Evolutionary conservation across 306 rosid genomes (phyloP).

Genomic region (Mimosa pudica): DNA sequence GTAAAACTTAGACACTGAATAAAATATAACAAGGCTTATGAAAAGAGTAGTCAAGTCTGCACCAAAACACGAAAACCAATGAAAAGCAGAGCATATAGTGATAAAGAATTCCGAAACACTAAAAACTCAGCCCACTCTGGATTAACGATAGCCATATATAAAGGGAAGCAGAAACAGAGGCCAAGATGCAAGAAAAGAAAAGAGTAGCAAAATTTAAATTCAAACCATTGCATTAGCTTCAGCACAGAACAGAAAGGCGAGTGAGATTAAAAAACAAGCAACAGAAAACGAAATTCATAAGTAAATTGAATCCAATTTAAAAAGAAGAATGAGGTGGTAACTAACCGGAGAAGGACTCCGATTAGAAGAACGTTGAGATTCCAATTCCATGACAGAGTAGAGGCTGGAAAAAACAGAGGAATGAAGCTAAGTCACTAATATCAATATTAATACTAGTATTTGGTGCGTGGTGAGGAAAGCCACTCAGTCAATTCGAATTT

Average conservation of each 20-base stretch:
- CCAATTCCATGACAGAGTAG: constrained; percentile 18
- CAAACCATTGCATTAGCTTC: constrained; percentile 14
- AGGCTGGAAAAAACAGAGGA: not conserved
- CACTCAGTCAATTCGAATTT: not conserved
- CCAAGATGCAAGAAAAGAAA: not conserved
- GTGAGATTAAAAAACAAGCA: constrained; percentile 6
- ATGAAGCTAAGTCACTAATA: constrained; percentile 3
- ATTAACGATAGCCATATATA: not conserved
- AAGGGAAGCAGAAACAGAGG: not conserved
- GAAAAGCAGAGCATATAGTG: not conserved
- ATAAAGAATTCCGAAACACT: not conserved
- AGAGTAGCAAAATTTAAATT: not conserved
- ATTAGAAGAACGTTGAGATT: constrained; percentile 42
- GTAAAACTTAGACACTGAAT: not conserved
- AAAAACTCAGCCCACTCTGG: not conserved
- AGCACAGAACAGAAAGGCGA: not conserved
- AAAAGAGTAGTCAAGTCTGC: not conserved
- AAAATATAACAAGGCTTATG: not conserved
- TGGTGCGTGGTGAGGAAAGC: not conserved
- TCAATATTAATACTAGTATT: no score
- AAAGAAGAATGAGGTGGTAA: not conserved
- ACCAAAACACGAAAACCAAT: not conserved
- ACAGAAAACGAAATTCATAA: not conserved
- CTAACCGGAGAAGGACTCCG: constrained; percentile 40
- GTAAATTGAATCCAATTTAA: not conserved